Evolutionary conservation across 2,329 filamentous ascomycete genomes (phyloP).

Genomic region (Pezicula carpinea): DNA sequence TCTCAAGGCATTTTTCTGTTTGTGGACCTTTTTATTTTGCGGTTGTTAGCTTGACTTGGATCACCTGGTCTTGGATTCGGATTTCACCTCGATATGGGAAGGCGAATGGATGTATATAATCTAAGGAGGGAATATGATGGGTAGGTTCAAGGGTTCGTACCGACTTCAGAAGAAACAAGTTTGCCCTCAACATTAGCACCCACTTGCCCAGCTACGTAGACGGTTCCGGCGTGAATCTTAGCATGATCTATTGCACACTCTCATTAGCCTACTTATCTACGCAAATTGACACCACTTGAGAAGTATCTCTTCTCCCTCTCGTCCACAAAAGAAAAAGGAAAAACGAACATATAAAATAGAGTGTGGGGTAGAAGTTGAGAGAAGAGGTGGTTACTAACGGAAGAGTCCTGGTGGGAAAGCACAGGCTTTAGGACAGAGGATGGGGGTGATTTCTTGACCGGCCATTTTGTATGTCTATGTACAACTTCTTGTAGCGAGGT

Average conservation of each 20-base stretch:
- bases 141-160: too few relatives aligned
- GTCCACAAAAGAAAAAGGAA: not conserved
- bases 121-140: too few relatives aligned
- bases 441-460: not conserved
- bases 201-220: not conserved
- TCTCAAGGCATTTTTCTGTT: not conserved
- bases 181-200: not conserved
- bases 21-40: not conserved
- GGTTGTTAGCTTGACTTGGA: too few relatives aligned
- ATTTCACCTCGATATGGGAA: too few relatives aligned
- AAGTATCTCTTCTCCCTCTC: not conserved
- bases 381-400: not conserved
- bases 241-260: not conserved
- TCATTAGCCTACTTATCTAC: too few relatives aligned
- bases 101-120: too few relatives aligned
- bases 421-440: not conserved
- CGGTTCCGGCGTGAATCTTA: not conserved
- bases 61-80: too few relatives aligned
- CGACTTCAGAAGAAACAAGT: not conserved
- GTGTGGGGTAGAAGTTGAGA: not conserved
- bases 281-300: too few relatives aligned
- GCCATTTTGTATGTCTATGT: not conserved
- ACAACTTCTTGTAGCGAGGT: too few relatives aligned
- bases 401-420: constrained; percentile 1
- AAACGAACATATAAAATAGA: not conserved